Base-by-base conservation (phyloP, 1,139 yeast species). In the Chernovozyma aurita region DNA sequence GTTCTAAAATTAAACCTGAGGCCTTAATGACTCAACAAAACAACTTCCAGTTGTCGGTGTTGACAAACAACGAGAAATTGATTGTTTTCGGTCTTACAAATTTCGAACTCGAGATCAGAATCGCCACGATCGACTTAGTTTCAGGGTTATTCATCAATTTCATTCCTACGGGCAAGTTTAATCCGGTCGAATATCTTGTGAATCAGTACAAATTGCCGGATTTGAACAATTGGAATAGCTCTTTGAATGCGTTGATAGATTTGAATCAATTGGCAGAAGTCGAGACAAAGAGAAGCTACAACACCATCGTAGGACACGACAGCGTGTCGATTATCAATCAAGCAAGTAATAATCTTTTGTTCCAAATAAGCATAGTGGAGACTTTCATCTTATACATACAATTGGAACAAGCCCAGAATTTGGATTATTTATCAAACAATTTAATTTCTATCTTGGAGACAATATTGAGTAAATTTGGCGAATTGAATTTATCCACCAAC, bases 1-100 rank as follows among this genome's bases (percentile, higher is more conserved):
- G 70, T 3, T 61, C 71, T 4, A 68, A 68, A 43, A 42, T 65
- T 55, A 68, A 67, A 36, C 74, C 76, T 0, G 75, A 70, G 35
- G 47, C 64, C 0, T 56, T 70, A 24, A 67, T 69, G 73, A 37
- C 54, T 8, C 70, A 59, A 33, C 75, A 70, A 41, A 59, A 66
- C 42, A 65, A 53, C 39, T 67, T 55, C 42, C 76, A 70, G 47
- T 36, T 41, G 11, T 44, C 47, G 27, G 42, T 70, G 15, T 51
- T 70, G 32, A 33, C 49, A 2, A 38, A 63, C 1, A 52, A 65
- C 41, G 70, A 65, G 31, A 66, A 65, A 32, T 34, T 50, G 1
- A 34, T 68, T 27, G 37, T 49, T 4, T 55, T 50, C 38, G 64
- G 69, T 3, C 56, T 70, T 30, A 45, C 65, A 1, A 63, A 63